Base-by-base conservation (phyloP, 495 filamentous ascomycete species). In the Penicillium canariense region DNA sequence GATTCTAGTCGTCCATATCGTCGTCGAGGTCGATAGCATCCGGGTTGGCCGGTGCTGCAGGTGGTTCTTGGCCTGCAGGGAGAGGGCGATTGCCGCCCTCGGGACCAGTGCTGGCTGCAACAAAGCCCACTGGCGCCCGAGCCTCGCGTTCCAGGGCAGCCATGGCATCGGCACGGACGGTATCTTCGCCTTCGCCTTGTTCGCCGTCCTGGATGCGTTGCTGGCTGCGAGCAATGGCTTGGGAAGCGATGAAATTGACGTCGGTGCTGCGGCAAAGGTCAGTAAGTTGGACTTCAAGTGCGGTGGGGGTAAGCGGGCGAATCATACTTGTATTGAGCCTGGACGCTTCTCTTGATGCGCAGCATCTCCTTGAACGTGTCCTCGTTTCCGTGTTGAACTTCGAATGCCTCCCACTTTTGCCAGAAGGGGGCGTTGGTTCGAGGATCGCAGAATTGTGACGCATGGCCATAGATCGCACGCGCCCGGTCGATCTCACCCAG, bases 331-430 rank as follows among this genome's bases (percentile, higher is more conserved):
- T 92, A 97, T 77, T 96, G 88, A 46, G 94, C 92, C 70, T 96
- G 91, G 5, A 97, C 94, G 76, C 91, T 96, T 64, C 94, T 77
- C 81, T 96, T 99, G 77, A 97, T 90, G 22, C 93, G 86, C 36
- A 97, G 78, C 94, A 99, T 99, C 69, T 97, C 94, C 76, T 96
- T 97, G 78, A 94, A 99, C 7, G 94, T 99, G 69, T 99, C 94
- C 65, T 99, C 95, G 70, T 99, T 99, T 48, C 94, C 94, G 68
- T 97, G 94, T 68, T 91, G 85, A 3, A 97, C 90, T 70, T 99
- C 94, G 71, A 99, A 99, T 46, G 82, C 75, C 69, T 99, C 94
- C 94, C 94, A 99, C 69, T 95, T 96, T 61, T 82, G 76, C 95
- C 95, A 99, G 75, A 96, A 99, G 2, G 74, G 81, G 2, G 89